These are phyloP conservation scores for Rhodamnia argentea DNA, from an alignment of 345 rosid genomes.

Conservation along the genomic window DNA sequence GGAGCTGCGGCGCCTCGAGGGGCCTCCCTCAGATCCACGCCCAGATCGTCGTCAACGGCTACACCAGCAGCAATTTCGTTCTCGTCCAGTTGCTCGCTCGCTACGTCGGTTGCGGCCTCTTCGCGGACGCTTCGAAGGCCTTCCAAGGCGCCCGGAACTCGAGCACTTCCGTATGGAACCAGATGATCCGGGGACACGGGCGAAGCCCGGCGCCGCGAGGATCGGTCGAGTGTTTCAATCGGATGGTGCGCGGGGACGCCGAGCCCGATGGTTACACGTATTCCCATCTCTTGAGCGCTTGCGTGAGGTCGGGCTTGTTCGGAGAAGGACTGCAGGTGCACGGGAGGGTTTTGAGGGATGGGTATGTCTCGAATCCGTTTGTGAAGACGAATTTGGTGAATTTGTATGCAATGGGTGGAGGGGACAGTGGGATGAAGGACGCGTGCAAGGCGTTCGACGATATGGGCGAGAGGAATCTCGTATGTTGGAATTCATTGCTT, in stretches of 20 bases:
- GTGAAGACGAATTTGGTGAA: constrained; percentile 36
- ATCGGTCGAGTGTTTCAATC: constrained; percentile 21
- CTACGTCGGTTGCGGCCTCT: constrained; percentile 25
- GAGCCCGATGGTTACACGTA: constrained; percentile 37
- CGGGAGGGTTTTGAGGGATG: constrained; percentile 24
- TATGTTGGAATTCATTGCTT: constrained; percentile 47
- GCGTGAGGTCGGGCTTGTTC: constrained; percentile 16
- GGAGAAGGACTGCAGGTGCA: constrained; percentile 40
- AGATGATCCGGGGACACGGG: constrained; percentile 31
- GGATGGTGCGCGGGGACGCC: constrained; percentile 18
- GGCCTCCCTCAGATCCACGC: constrained; percentile 40
- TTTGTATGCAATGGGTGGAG: constrained; percentile 15
- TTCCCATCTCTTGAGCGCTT: constrained; percentile 33
- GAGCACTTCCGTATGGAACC: constrained; percentile 41
- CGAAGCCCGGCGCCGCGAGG: constrained; percentile 9
- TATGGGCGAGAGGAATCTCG: constrained; percentile 34
- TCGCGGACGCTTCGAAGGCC: constrained; percentile 16
- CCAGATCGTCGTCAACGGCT: constrained; percentile 32
- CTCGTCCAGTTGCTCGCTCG: constrained; percentile 35
- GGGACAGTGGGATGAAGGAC: constrained; percentile 10
- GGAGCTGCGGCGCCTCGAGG: constrained; percentile 5
- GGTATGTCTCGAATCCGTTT: constrained; percentile 24
- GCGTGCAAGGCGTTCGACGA: constrained; percentile 27
- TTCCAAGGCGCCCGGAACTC: constrained; percentile 16
- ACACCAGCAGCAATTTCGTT: constrained; percentile 21